Evolutionary conservation across 148 eudicot species (phyloP).

Genomic region (Drosera capensis): DNA sequence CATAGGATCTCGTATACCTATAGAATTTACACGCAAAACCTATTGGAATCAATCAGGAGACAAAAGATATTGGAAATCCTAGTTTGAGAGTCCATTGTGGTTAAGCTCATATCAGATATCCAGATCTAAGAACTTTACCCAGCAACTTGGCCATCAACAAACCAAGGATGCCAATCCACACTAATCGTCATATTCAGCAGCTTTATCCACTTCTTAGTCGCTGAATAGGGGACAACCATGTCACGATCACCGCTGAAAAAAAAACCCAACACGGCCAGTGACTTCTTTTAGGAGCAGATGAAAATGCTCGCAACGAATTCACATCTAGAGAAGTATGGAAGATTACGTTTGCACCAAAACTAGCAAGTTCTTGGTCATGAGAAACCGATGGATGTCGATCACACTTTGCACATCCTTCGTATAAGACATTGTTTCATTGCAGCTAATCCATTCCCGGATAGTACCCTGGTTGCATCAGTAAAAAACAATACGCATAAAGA

Average conservation of each 20-base stretch:
- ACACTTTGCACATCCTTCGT: slow-evolving; percentile 24
- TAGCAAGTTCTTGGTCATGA: slow-evolving; percentile 15
- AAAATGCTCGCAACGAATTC: neutral
- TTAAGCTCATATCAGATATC: too few species aligned
- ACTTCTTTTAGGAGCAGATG: neutral
- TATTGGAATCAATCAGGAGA: neutral
- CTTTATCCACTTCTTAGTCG: slow-evolving; percentile 26
- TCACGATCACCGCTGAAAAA: slow-evolving; percentile 29
- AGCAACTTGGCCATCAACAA: slow-evolving; percentile 33
- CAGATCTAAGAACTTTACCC: slow-evolving; percentile 13
- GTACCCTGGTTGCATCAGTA: slow-evolving; percentile 17
- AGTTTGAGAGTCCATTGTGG: neutral
- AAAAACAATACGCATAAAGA: too few species aligned
- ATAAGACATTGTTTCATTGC: slow-evolving; percentile 26
- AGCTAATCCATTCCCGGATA: slow-evolving; percentile 20
- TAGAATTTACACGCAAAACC: too few species aligned
- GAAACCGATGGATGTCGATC: slow-evolving; percentile 16
- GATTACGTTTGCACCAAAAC: slow-evolving; percentile 21
- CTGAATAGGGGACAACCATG: slow-evolving; percentile 27
- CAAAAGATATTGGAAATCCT: neutral
- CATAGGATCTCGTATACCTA: slow-evolving; percentile 24
- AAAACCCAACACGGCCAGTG: too few species aligned
- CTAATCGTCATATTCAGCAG: slow-evolving; percentile 20
- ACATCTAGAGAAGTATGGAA: neutral
- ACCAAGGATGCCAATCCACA: slow-evolving; percentile 32